Percentiles rank a stretch among this genome's conserved stretches.
phyloP scores from a whole-genome alignment of 768 basidiomycete genomes.

The Harrya chromipes region DNA sequence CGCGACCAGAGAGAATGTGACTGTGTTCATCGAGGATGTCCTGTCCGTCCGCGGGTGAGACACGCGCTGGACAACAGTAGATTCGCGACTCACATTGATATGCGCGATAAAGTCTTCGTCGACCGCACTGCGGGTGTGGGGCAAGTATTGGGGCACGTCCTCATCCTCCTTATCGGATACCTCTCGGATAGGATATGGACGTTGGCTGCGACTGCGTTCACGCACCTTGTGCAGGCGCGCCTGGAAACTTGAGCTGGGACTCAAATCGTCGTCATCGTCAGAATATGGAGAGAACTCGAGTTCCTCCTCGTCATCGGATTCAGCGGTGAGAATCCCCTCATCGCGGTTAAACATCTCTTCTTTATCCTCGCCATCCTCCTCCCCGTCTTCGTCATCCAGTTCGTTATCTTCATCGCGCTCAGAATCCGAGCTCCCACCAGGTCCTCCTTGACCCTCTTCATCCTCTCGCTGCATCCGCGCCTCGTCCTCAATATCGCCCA shows the following conservation, averaged over 20 bases:
- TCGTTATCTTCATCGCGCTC: conserved; percentile 31
- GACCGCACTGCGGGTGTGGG: conserved; percentile 43
- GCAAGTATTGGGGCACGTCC: conserved; percentile 21
- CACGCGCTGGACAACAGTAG: background rate
- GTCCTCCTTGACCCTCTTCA: conserved; percentile 34
- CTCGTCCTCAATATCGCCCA: conserved; percentile 64
- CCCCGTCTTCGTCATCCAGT: conserved; percentile 23
- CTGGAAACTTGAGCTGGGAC: conserved; percentile 36
- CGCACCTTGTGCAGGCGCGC: conserved; percentile 35
- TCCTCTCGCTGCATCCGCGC: conserved; percentile 49
- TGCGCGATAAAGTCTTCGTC: conserved; percentile 56
- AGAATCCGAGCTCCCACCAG: conserved; percentile 22
- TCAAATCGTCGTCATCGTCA: conserved; percentile 32
- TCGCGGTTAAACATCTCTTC: conserved; percentile 43
- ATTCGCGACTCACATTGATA: conserved; percentile 46
- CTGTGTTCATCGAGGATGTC: conserved; percentile 58
- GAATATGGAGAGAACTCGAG: conserved; percentile 23
- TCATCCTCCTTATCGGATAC: conserved; percentile 28
- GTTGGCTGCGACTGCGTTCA: conserved; percentile 15
- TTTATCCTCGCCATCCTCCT: conserved; percentile 35
- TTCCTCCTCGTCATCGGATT: conserved; percentile 24
- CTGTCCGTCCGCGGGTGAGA: conserved; percentile 46
- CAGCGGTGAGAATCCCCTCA: conserved; percentile 43
- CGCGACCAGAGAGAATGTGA: conserved; percentile 41
- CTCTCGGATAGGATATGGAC: conserved; percentile 8